Conservation (phyloP, 2,329 filamentous ascomycete species). For the Keithomyces neogunnii region DNA sequence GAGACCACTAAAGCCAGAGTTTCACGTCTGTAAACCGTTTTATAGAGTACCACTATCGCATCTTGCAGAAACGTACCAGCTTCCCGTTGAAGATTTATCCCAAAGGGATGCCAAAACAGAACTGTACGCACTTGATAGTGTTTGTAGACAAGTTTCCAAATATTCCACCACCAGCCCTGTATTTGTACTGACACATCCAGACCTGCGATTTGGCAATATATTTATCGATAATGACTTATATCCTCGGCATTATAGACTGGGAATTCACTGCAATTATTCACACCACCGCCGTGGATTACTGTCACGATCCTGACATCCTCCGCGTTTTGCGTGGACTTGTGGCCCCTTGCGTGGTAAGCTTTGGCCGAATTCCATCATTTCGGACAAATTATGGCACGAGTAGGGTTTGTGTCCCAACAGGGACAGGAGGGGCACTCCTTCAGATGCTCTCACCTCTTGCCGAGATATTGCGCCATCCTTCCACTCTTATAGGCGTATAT, state of each 20-base stretch:
- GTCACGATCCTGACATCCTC: slow-evolving; percentile 1
- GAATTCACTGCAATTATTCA: slow-evolving; percentile 12
- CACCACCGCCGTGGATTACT: slow-evolving; percentile 12
- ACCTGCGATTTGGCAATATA: no score
- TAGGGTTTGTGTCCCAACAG: neutral
- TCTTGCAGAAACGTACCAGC: no score
- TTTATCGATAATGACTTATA: neutral
- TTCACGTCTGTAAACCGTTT: no score
- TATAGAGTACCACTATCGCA: no score
- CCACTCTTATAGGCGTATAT: neutral
- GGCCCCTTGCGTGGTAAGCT: neutral
- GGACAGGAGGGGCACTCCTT: neutral
- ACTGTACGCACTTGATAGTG: no score
- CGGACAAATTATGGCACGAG: neutral
- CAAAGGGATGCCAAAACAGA: no score
- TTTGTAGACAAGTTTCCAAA: no score
- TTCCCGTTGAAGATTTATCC: no score
- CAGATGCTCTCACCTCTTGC: neutral
- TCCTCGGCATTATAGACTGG: slow-evolving; percentile 19
- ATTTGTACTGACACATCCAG: no score
- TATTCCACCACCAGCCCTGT: no score
- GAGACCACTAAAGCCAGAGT: no score
- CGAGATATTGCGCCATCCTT: neutral
- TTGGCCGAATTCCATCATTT: neutral
- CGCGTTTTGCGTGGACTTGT: neutral